Base-by-base conservation (phyloP, 371 early-diverging fungal genomes). In the Smittium culicis region DNA sequence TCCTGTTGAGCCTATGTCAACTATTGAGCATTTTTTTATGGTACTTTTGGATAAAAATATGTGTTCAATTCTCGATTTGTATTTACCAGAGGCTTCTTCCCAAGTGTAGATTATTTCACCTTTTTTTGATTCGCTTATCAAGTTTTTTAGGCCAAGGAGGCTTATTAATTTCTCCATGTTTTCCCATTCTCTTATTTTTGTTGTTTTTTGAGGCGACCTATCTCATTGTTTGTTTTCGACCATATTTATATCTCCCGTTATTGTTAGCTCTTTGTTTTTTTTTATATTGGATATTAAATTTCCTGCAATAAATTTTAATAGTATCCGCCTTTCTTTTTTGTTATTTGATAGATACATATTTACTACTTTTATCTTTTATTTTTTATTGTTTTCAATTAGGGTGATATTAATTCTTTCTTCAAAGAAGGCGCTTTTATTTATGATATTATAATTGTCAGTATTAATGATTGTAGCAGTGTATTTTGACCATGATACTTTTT, bases 11-110 rank as follows among this genome's bases (percentile, higher is more conserved):
- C n/a, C 34, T 30, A 32, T 32, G 2, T n/a, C 17, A 24, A 33
- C 35, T n/a, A 34, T 63, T 63, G 14, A 34, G 8, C 20, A 27
- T n/a, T 11, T n/a, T 5, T 27, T 32, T n/a, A n/a, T 30, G 31
- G 27, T 31, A n/a, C 32, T 33, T 33, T 31, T 63, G n/a, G 25
- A 25, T n/a, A 63, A 31, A 2, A 63, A 34, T 2, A 63, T 63
- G 35, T 63, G 63, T n/a, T 33, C 25, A 32, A 63, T 33, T 33
- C 63, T 63, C 24, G 33, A n/a, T 33, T 32, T 63, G 33, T n/a
- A 63, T 33, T 33, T 32, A n/a, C 63, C 33, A n/a, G 5, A n/a
- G 14, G 11, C 5, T 31, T 32, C 31, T n/a, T 63, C 33, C 8
- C 28, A 63, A 33, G 63, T 32, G n/a, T 63, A 63, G 31, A 34